These are phyloP conservation scores for Ophiocordyceps camponoti-saundersi DNA, from an alignment of 2,329 filamentous ascomycete species.

Conservation along the genomic window DNA sequence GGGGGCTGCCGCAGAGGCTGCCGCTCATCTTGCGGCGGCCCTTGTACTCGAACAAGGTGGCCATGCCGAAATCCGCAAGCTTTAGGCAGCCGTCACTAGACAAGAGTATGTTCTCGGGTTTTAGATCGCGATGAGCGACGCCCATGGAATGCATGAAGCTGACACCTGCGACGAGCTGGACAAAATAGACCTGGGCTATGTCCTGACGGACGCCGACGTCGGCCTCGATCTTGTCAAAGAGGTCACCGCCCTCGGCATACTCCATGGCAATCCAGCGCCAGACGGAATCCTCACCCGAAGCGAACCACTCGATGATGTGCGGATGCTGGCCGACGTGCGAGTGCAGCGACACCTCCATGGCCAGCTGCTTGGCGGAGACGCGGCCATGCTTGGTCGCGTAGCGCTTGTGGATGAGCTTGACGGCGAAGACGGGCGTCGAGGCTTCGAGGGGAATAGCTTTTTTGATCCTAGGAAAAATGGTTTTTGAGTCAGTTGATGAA, in stretches of 20 bases:
- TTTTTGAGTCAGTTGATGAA: not conserved
- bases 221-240: conserved; percentile 99
- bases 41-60: conserved; percentile 82
- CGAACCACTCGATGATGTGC: conserved; percentile 89
- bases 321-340: conserved; percentile 74
- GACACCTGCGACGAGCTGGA: conserved; percentile 77
- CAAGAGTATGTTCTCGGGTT: conserved; percentile 89
- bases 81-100: conserved; percentile 76
- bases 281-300: conserved; percentile 63
- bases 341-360: conserved; percentile 83
- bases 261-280: conserved; percentile 99
- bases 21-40: conserved; percentile 66
- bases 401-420: conserved; percentile 97
- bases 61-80: conserved; percentile 91
- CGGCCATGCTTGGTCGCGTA: conserved; percentile 82
- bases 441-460: conserved; percentile 67
- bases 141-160: conserved; percentile 94
- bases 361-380: conserved; percentile 74
- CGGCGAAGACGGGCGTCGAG: conserved; percentile 68
- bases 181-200: conserved; percentile 92
- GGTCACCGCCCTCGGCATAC: conserved; percentile 80
- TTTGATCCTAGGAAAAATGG: conserved; percentile 49
- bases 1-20: conserved; percentile 87
- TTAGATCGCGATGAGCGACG: conserved; percentile 80
- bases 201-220: conserved; percentile 90